Base-by-base conservation (phyloP, 129 eudicot genomes). In the Logfia minima region DNA sequence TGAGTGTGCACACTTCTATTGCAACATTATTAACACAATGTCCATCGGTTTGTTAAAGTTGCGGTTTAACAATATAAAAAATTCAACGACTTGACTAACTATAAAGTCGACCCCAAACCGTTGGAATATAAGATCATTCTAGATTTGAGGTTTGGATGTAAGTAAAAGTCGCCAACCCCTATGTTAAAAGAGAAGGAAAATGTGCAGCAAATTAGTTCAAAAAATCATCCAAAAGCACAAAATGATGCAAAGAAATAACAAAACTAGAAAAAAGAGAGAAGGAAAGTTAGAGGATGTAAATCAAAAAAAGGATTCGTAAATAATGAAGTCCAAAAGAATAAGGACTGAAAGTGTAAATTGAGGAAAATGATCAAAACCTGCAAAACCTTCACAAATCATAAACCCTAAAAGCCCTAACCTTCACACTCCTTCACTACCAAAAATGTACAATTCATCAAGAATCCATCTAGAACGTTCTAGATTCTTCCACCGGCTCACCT, bases 381-480 rank as follows among this genome's bases (percentile, higher is more conserved):
- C 55, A 80, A 77, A 77, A 48, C 55, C 17, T 14, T 13, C 55
- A 3, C 18, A 14, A 48, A 48, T 48, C 55, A 3, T 14, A 48
- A 48, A 48, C 79, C 79, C 78, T 75, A 18, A 39, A 83, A 88
- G 72, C 88, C 87, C 84, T 66, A 39, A 51, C 29, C 24, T 61
- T 62, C 37, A 4, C 37, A 17, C 43, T 13, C 45, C 78, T 64
- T 16, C 64, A 23, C n/a, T 48, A 21, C 10, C 70, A 58, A 51
- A 81, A 58, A 85, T 82, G 86, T 39, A 60, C 61, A 76, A 48
- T 48, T 14, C 85, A 23, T 73, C 85, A 77, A 75, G 81, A 4
- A 63, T 88, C 63, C 77, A 76, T 7, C 71, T 71, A 61, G 35
- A 84, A 71, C 75, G 79, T 41, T 80, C 84, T 19, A 84, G 61